Conservation (phyloP, 768 basidiomycete species). For the Tylopilus vinaceipallidus region DNA sequence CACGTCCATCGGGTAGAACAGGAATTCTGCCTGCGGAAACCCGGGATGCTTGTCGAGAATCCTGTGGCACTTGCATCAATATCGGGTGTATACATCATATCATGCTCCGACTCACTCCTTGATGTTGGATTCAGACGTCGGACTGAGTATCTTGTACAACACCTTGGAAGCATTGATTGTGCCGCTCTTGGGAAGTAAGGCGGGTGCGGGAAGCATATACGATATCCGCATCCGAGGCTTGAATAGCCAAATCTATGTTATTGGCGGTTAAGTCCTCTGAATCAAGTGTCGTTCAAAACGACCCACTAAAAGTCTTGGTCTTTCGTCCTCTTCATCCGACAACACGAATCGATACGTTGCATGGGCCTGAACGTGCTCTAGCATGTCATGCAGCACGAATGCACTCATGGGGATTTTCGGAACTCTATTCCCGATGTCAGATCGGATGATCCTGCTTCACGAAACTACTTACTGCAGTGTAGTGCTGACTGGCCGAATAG, state of each 20-base stretch:
- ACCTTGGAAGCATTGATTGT: constrained; percentile 78
- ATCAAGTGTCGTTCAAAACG: background rate
- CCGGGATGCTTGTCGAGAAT: constrained; percentile 71
- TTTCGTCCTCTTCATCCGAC: constrained; percentile 83
- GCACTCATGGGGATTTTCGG: constrained; percentile 66
- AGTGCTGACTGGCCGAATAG: constrained; percentile 68
- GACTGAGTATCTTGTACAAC: constrained; percentile 76
- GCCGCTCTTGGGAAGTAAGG: constrained; percentile 57
- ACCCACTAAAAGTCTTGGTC: constrained; percentile 73
- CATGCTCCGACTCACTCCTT: constrained; percentile 17
- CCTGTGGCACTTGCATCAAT: constrained; percentile 30
- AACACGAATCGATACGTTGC: constrained; percentile 91
- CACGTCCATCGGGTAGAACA: constrained; percentile 78
- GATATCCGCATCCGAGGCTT: constrained; percentile 84
- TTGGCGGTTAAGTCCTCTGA: background rate
- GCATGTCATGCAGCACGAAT: constrained; percentile 91
- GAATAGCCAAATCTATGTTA: constrained; percentile 84
- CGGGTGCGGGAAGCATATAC: constrained; percentile 57
- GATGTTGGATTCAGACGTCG: constrained; percentile 43
- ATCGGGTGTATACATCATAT: background rate
- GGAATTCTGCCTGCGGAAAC: constrained; percentile 84
- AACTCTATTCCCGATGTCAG: constrained; percentile 24
- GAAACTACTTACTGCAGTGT: constrained; percentile 54
- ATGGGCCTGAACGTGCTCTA: constrained; percentile 87
- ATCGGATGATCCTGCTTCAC: background rate